Evolutionary conservation across 2,329 filamentous ascomycete genomes (phyloP).

Genomic region (Ploettnerulaceae sp.): DNA sequence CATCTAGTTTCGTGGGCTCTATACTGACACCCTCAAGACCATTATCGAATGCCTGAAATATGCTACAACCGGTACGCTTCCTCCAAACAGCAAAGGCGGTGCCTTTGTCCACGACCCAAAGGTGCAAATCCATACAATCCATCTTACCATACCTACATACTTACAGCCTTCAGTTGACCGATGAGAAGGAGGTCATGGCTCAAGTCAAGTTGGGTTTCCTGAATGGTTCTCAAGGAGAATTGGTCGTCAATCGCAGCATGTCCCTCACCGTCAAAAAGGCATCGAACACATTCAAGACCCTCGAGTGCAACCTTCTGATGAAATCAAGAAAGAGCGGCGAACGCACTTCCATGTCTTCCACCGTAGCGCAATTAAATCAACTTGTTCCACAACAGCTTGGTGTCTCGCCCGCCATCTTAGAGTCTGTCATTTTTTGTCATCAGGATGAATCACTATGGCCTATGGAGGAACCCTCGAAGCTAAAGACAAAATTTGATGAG

Average conservation of each 20-base stretch:
- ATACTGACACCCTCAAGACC: conserved; percentile 46
- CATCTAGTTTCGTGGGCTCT: conserved; percentile 10
- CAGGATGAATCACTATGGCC: conserved; percentile 98
- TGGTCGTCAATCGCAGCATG: conserved; percentile 79
- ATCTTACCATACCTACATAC: neutral
- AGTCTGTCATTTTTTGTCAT: conserved; percentile 96
- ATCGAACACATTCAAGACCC: conserved; percentile 69
- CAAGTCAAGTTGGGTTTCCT: conserved; percentile 89
- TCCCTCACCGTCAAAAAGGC: conserved; percentile 84
- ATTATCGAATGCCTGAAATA: conserved; percentile 99
- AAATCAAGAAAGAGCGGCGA: conserved; percentile 65
- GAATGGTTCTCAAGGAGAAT: conserved; percentile 69
- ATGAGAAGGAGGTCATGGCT: conserved; percentile 83
- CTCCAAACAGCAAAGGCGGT: conserved; percentile 80
- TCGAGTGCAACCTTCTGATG: conserved; percentile 75
- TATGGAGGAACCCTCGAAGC: conserved; percentile 74
- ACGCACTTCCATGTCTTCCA: conserved; percentile 70
- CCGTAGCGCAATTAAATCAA: conserved; percentile 74
- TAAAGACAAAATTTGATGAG: conserved; percentile 95
- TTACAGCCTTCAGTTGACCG: conserved; percentile 52
- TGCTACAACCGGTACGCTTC: conserved; percentile 89
- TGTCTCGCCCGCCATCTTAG: conserved; percentile 83
- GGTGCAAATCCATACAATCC: conserved; percentile 37
- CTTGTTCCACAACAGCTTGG: conserved; percentile 83
- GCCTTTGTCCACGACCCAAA: conserved; percentile 98